Conservation (phyloP, 441 rosid species). For the Omphalea diandra region DNA sequence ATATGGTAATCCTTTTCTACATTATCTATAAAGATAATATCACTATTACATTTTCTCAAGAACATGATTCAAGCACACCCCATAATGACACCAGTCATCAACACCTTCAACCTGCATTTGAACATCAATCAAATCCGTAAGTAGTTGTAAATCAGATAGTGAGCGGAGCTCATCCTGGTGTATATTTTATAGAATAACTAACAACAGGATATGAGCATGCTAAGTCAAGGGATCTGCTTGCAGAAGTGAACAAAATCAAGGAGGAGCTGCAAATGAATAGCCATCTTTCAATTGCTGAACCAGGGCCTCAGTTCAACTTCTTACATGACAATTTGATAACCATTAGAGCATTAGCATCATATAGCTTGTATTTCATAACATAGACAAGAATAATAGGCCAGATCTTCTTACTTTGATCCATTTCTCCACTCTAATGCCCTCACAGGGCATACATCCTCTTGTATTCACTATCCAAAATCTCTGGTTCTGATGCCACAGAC, state of each 20-base stretch:
- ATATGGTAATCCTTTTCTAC: constrained; percentile 7
- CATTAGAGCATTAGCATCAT: constrained; percentile 13
- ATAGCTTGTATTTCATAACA: constrained; percentile 18
- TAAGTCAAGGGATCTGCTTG: background rate
- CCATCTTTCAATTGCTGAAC: constrained; percentile 14
- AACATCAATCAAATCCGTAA: too few relatives aligned
- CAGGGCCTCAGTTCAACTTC: constrained; percentile 18
- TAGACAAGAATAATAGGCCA: background rate
- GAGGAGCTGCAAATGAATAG: background rate
- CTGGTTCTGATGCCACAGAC: constrained; percentile 71
- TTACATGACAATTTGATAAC: constrained; percentile 10
- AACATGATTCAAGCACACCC: constrained; percentile 11
- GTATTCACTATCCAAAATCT: constrained; percentile 67
- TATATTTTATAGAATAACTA: background rate
- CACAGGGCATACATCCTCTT: constrained; percentile 94
- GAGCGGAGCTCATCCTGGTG: too few relatives aligned
- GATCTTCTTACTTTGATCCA: background rate
- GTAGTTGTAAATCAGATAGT: too few relatives aligned
- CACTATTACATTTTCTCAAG: constrained; percentile 8
- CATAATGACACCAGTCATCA: background rate
- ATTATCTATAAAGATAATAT: constrained; percentile 9
- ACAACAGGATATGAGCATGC: background rate
- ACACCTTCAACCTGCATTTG: constrained; percentile 8
- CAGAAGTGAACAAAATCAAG: background rate
- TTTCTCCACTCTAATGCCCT: constrained; percentile 17